Evolutionary conservation across 176 grass and related monocot species (phyloP).

Genomic region (Triticum urartu): DNA sequence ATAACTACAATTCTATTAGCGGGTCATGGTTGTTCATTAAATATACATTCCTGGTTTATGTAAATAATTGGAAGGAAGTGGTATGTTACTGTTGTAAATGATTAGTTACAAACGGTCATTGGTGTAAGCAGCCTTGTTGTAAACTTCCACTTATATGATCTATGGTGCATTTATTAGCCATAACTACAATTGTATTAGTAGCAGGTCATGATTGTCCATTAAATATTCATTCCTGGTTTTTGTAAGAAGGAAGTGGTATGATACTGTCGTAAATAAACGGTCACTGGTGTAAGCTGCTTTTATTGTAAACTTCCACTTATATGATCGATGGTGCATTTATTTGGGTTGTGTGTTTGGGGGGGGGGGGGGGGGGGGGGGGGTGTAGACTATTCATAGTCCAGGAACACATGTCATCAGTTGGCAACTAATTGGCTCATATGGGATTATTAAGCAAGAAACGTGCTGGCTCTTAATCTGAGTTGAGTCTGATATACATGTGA

Average conservation of each 20-base stretch:
- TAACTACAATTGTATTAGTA: not conserved
- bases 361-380: not conserved
- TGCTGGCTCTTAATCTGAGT: not conserved
- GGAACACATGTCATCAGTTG: not conserved
- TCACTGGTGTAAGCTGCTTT: not conserved
- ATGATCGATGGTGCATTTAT: not conserved
- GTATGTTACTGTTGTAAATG: not conserved
- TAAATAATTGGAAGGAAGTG: not conserved
- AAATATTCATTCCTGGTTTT: not conserved
- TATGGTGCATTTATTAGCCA: not conserved
- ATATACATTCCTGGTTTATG: not conserved
- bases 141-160: not conserved
- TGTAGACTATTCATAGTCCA: not conserved
- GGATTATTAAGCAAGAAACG: not conserved
- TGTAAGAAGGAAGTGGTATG: not conserved
- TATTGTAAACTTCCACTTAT: not conserved
- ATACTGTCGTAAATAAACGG: not conserved
- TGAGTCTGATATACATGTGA: not conserved
- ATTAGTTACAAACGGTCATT: slow-evolving; percentile 2
- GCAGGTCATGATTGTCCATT: not conserved
- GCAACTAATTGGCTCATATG: slow-evolving; percentile 7
- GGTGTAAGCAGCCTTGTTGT: not conserved
- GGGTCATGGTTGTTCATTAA: not conserved
- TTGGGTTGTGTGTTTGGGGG: not conserved
- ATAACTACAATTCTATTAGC: not conserved